phyloP scores from a whole-genome alignment of 495 filamentous ascomycete species.

The Astrothelium macrocarpum region DNA sequence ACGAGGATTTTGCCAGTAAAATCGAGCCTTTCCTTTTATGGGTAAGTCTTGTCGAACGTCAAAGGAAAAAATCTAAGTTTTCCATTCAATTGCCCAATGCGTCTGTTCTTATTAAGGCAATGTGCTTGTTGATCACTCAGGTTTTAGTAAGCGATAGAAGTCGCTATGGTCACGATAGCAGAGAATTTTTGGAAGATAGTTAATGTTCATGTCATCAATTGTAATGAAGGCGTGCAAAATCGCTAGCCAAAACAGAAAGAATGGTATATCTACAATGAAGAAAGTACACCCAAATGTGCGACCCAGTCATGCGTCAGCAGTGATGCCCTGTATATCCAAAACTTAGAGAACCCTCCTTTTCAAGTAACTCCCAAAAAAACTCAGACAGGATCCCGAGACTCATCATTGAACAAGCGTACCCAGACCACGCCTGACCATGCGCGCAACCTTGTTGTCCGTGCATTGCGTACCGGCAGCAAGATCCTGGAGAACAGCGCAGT shows the following conservation, averaged over 20 bases:
- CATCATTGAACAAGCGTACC: neutral
- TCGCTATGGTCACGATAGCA: no score
- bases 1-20: neutral
- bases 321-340: neutral
- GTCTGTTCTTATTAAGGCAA: no score
- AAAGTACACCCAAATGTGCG: neutral
- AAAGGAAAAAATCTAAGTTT: no score
- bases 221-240: no score
- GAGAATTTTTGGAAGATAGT: no score
- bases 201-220: no score
- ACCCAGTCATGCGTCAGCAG: neutral
- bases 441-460: constrained; percentile 20
- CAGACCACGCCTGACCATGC: constrained; percentile 6
- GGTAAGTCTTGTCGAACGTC: neutral
- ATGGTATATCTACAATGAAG: constrained; percentile 8
- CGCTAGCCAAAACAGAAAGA: no score
- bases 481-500: constrained; percentile 23
- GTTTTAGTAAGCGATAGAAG: no score
- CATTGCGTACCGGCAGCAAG: constrained; percentile 29
- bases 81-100: no score
- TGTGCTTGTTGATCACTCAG: no score
- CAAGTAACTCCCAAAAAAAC: neutral
- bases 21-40: neutral
- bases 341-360: neutral
- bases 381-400: neutral